Evolutionary conservation across 2,329 filamentous ascomycete genomes (phyloP).

Genomic region (Calonectria fujianensis): DNA sequence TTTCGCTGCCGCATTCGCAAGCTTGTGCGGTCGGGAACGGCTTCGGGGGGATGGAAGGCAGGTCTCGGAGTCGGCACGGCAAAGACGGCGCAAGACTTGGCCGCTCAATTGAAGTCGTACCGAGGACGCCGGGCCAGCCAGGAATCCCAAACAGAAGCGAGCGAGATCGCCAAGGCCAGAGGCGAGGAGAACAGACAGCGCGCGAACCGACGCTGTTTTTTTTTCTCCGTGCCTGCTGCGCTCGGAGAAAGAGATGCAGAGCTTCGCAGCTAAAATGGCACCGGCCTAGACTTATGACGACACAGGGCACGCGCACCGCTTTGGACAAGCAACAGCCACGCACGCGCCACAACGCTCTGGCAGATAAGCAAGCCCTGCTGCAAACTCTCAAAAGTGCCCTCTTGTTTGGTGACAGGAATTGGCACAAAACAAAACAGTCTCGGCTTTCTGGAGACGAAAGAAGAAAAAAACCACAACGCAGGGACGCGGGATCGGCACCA

Average conservation of each 20-base stretch:
- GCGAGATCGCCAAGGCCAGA: slow-evolving; percentile 20
- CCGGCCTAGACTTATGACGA: slow-evolving; percentile 53
- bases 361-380: slow-evolving; percentile 26
- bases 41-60: background rate
- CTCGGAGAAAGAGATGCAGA: slow-evolving; percentile 19
- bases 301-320: slow-evolving; percentile 51
- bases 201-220: slow-evolving; percentile 27
- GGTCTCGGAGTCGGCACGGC: slow-evolving; percentile 33
- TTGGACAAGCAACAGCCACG: slow-evolving; percentile 47
- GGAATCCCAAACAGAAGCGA: slow-evolving; percentile 25
- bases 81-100: slow-evolving; percentile 24
- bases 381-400: slow-evolving; percentile 25
- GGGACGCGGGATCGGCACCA: slow-evolving; percentile 23
- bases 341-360: slow-evolving; percentile 48
- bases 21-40: slow-evolving; percentile 1
- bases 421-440: slow-evolving; percentile 18
- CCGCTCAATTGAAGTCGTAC: slow-evolving; percentile 43
- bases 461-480: slow-evolving; percentile 4
- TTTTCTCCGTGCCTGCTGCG: slow-evolving; percentile 38
- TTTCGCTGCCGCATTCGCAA: slow-evolving; percentile 23
- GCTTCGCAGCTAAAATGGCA: slow-evolving; percentile 48
- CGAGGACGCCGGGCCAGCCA: slow-evolving; percentile 37
- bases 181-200: slow-evolving; percentile 15
- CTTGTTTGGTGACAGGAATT: slow-evolving; percentile 12
- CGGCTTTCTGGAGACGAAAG: background rate